phyloP scores from a whole-genome alignment of 768 basidiomycete species.

The Boletus sp. region DNA sequence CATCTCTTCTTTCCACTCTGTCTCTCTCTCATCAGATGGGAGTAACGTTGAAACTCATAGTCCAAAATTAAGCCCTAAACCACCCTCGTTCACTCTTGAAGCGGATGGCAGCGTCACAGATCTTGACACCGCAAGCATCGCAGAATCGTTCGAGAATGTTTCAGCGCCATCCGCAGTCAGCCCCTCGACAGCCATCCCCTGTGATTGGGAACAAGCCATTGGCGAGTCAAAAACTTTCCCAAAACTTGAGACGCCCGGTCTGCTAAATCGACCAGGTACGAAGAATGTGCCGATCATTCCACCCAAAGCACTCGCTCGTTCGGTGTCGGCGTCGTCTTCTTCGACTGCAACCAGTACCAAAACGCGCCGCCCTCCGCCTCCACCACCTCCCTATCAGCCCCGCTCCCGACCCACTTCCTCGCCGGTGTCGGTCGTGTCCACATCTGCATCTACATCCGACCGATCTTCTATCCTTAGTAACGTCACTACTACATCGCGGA shows the following conservation, averaged over 20 bases:
- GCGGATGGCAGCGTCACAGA: slow-evolving; percentile 36
- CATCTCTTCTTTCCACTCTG: slow-evolving; percentile 79
- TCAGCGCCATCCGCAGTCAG: slow-evolving; percentile 52
- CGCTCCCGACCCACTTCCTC: slow-evolving; percentile 33
- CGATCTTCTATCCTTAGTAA: slow-evolving; percentile 59
- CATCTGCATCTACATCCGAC: slow-evolving; percentile 49
- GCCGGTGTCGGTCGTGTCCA: slow-evolving; percentile 36
- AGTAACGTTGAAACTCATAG: slow-evolving; percentile 24
- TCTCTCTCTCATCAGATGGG: slow-evolving; percentile 71
- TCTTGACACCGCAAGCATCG: slow-evolving; percentile 53
- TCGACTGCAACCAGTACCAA: slow-evolving; percentile 36
- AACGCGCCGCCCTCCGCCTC: slow-evolving; percentile 38
- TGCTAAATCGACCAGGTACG: slow-evolving; percentile 44
- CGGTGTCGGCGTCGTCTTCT: slow-evolving; percentile 35
- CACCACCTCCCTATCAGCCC: slow-evolving; percentile 32
- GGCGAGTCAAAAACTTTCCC: slow-evolving; percentile 30
- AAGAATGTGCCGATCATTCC: slow-evolving; percentile 18
- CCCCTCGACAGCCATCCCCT: slow-evolving; percentile 44
- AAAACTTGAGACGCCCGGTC: slow-evolving; percentile 39
- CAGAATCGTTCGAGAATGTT: slow-evolving; percentile 71
- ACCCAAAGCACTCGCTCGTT: slow-evolving; percentile 31
- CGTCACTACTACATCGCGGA: slow-evolving; percentile 38
- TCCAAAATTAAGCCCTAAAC: slow-evolving; percentile 26
- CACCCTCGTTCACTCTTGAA: slow-evolving; percentile 48
- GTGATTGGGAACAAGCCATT: slow-evolving; percentile 52